These are phyloP conservation scores for Nakaseomyces delphensis DNA, from an alignment of 1,139 yeast genomes.

Conservation along the genomic window DNA sequence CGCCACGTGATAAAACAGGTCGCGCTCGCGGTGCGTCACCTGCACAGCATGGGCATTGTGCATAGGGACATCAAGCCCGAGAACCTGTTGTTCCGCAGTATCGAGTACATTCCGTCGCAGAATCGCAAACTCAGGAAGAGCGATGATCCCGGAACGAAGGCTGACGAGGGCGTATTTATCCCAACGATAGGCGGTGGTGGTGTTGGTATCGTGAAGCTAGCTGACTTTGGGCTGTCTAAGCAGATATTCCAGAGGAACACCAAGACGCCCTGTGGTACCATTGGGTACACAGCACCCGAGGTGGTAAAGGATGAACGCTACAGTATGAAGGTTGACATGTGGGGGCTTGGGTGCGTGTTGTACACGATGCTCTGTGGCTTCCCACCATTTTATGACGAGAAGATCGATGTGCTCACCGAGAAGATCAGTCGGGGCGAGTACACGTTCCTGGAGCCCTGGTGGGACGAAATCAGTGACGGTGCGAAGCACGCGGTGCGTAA, in stretches of 20 bases:
- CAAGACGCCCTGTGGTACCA: slow-evolving; percentile 85
- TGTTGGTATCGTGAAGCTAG: slow-evolving; percentile 75
- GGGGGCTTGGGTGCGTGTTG: slow-evolving; percentile 92
- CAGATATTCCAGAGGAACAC: slow-evolving; percentile 62
- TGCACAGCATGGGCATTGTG: slow-evolving; percentile 81
- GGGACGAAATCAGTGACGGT: slow-evolving; percentile 81
- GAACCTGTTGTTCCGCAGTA: slow-evolving; percentile 74
- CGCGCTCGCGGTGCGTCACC: slow-evolving; percentile 69
- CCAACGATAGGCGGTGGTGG: slow-evolving; percentile 85
- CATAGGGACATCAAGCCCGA: slow-evolving; percentile 96
- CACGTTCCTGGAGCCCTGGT: slow-evolving; percentile 85
- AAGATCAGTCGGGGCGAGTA: slow-evolving; percentile 80
- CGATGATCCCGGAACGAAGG: slow-evolving; percentile 61
- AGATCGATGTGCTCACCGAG: slow-evolving; percentile 66
- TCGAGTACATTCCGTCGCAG: slow-evolving; percentile 49
- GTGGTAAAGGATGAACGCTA: slow-evolving; percentile 80
- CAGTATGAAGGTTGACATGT: slow-evolving; percentile 86
- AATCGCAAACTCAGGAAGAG: slow-evolving; percentile 49
- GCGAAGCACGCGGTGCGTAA: slow-evolving; percentile 74
- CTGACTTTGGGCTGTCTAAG: slow-evolving; percentile 90
- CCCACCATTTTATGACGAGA: slow-evolving; percentile 93
- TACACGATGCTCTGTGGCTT: slow-evolving; percentile 89
- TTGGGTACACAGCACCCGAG: slow-evolving; percentile 91
- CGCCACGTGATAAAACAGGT: slow-evolving; percentile 81
- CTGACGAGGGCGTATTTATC: slow-evolving; percentile 77